A percentile compares a stretch with the other conserved stretches of the same genome.
phyloP scores from a whole-genome alignment of 768 basidiomycete genomes.

The Xanthoconium purpureum region DNA sequence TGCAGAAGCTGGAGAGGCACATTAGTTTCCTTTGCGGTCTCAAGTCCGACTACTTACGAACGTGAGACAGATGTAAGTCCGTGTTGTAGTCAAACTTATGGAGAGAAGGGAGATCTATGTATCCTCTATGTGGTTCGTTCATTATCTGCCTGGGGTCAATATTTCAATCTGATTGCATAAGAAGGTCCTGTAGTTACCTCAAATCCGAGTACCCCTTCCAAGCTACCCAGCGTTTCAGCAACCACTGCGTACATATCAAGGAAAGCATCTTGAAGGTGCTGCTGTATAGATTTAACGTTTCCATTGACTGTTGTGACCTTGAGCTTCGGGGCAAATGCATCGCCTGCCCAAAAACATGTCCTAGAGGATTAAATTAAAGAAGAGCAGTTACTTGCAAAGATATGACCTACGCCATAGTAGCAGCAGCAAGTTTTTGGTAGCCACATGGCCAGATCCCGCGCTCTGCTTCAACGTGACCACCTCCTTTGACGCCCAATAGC shows the following conservation, averaged over 20 bases:
- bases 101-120: slow-evolving; percentile 77
- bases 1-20: slow-evolving; percentile 56
- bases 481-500: slow-evolving; percentile 73
- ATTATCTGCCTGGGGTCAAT: slow-evolving; percentile 55
- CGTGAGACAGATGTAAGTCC: slow-evolving; percentile 79
- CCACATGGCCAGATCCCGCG: slow-evolving; percentile 91
- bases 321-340: slow-evolving; percentile 79
- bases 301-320: slow-evolving; percentile 46
- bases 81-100: slow-evolving; percentile 92
- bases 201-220: slow-evolving; percentile 84
- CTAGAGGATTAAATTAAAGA: slow-evolving; percentile 35
- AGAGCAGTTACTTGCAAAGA: not conserved
- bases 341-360: slow-evolving; percentile 92
- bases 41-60: slow-evolving; percentile 51
- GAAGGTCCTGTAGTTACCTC: slow-evolving; percentile 51
- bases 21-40: not conserved
- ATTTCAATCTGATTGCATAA: not conserved
- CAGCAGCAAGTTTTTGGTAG: slow-evolving; percentile 88
- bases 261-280: slow-evolving; percentile 80
- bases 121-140: slow-evolving; percentile 95
- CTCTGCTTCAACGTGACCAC: slow-evolving; percentile 73
- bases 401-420: slow-evolving; percentile 80
- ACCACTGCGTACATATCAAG: slow-evolving; percentile 73
- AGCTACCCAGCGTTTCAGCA: slow-evolving; percentile 61
- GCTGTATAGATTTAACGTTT: slow-evolving; percentile 63